These are phyloP conservation scores for Yarrowia yakushimensis DNA, from an alignment of 805 yeast genomes.

Conservation along the genomic window DNA sequence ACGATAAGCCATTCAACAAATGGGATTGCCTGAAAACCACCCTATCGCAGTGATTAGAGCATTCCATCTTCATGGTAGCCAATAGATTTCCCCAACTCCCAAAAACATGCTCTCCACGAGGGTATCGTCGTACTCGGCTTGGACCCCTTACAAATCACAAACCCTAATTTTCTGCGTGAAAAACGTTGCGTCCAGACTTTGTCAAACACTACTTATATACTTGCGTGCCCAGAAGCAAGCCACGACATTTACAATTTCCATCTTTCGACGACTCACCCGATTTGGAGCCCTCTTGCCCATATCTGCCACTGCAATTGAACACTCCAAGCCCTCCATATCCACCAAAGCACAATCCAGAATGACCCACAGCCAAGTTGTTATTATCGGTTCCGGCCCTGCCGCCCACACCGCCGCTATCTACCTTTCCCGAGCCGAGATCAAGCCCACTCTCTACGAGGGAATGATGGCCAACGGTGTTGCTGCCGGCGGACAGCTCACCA, in stretches of 20 bases:
- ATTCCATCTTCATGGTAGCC: not conserved
- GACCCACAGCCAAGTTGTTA: slow-evolving; percentile 38
- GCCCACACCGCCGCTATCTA: slow-evolving; percentile 99
- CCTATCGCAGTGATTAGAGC: not conserved
- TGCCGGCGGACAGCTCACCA: slow-evolving; percentile 98
- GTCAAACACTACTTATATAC: slow-evolving; percentile 9
- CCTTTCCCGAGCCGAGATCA: slow-evolving; percentile 92
- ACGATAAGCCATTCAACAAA: too few relatives aligned
- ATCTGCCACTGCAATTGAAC: slow-evolving; percentile 21
- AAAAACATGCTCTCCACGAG: not conserved
- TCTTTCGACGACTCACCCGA: slow-evolving; percentile 19
- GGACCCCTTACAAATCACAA: slow-evolving; percentile 12
- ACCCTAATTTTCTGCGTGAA: slow-evolving; percentile 1
- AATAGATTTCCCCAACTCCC: not conserved
- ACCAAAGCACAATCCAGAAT: slow-evolving; percentile 26
- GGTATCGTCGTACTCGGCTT: not conserved
- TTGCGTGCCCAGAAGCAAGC: slow-evolving; percentile 14
- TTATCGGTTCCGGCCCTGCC: slow-evolving; percentile 93
- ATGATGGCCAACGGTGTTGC: slow-evolving; percentile 96
- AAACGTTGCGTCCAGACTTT: slow-evolving; percentile 23
- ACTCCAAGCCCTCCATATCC: not conserved
- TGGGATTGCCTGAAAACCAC: not conserved
- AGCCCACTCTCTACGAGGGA: slow-evolving; percentile 93
- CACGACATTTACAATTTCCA: slow-evolving; percentile 3
- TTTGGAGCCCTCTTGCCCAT: slow-evolving; percentile 22